A percentile compares a stretch with the other conserved stretches of the same genome.
These are phyloP conservation scores for Iris macrosiphon DNA, from an alignment of 106 monocot species.

Conservation along the genomic window DNA sequence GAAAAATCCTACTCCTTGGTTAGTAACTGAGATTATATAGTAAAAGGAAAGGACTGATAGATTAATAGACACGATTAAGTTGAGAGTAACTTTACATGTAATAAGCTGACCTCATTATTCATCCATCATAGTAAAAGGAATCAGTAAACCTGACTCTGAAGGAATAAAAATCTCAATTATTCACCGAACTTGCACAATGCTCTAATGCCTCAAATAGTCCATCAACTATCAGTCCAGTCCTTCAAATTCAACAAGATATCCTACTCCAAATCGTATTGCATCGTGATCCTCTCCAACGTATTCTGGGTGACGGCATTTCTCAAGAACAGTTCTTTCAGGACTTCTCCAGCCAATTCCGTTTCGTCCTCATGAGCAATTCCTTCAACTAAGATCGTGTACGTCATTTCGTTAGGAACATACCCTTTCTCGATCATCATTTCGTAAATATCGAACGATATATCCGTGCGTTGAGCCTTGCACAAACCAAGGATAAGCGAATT, in stretches of 20 bases:
- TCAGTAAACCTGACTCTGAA: not conserved
- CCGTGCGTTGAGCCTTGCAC: conserved; percentile 75
- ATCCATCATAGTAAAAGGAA: not conserved
- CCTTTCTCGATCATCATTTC: conserved; percentile 66
- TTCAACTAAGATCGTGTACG: conserved; percentile 70
- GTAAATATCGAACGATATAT: conserved; percentile 60
- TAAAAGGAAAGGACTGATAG: no score
- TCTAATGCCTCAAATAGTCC: not conserved
- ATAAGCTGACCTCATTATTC: not conserved
- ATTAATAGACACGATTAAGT: not conserved
- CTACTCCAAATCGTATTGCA: conserved; percentile 78
- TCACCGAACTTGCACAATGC: not conserved
- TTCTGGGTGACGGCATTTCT: conserved; percentile 41
- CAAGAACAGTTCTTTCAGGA: conserved; percentile 52
- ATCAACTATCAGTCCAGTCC: not conserved
- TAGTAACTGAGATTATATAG: not conserved
- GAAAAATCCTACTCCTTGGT: not conserved
- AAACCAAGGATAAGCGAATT: conserved; percentile 75
- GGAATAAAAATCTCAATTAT: no score
- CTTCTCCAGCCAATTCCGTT: conserved; percentile 42
- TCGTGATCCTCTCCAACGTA: conserved; percentile 70
- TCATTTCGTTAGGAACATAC: conserved; percentile 65
- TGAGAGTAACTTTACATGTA: not conserved
- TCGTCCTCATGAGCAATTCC: conserved; percentile 85
- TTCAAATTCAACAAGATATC: not conserved